Evolutionary conservation across 768 basidiomycete species (phyloP), one percentile per base, ranked within the genome.

Genomic region (Melanogaster broomeanus): DNA sequence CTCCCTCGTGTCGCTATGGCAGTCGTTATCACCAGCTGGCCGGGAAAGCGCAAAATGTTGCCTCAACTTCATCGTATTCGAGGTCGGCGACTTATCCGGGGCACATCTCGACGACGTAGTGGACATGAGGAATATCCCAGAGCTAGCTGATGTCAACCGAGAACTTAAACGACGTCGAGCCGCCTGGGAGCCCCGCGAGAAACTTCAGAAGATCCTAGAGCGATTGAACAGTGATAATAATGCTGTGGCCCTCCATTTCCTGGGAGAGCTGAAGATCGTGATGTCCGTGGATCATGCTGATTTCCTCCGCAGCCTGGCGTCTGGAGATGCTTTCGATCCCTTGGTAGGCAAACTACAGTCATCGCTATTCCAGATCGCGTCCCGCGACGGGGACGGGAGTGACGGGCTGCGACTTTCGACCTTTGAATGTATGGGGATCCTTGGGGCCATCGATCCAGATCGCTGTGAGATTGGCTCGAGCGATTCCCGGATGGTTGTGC

Each of bases 401-500:
- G 88, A 94, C 40, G 62, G 76, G 2, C 62, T 93, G 9, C 84
- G 85, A 16, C 72, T 82, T 38, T 68, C 90, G 18, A 88, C 93
- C 1, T 94, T 87, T 62, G 91, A 97, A 63, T 97, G 92, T 64
- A 83, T 98, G 49, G 93, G 95, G 2, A 81, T 91, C 19, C 72
- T 98, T 12, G 97, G 97, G 6, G 97, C 97, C 2, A 79, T 95
- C 16, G 97, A 99, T 68, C 96, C 96, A 1, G 96, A 98, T 73
- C 80, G 97, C 43, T 88, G 89, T 61, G 87, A 91, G 56, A 75
- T 92, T 18, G 72, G 74, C 2, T 65, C 77, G 27, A 72, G 69
- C 33, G 85, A 88, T 55, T 68, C 80, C 3, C 77, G 79, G 39
- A 87, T 90, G 71, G 79, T 93, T 41, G 78, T 98, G 42, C 74